Evolutionary conservation across 306 rosid species (phyloP), one percentile per base, ranked within the genome.

Genomic region (Benincasa hispida): DNA sequence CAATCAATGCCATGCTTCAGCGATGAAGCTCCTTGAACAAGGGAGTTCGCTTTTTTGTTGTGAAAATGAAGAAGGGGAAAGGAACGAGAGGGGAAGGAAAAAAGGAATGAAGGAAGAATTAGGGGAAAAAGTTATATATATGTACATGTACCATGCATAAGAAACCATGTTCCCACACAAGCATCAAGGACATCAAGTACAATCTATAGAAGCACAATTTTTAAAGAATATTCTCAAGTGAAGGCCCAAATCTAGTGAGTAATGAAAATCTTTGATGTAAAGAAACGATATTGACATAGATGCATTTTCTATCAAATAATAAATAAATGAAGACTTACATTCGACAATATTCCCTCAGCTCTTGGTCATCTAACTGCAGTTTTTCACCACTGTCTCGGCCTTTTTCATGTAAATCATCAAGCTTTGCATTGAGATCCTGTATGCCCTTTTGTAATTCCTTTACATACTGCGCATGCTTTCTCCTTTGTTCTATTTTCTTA

Each of bases 341-440:
- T 82, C 89, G 88, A 84, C 87, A 95, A 88, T 95, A 95, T 87
- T 89, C 89, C 72, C 86, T 89, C 78, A 95, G 86, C 79, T 82
- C 91, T 72, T 73, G 54, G 65, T 89, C 92, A 68, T 90, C 91
- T 66, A 92, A 86, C 82, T 89, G 62, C 24, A 95, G 86, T 77
- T 90, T 82, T 48, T 83, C 87, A 69, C 94, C 89, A 77, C 83
- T 81, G 77, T 83, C 91, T 66, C 79, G 85, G 25, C 92, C 81
- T 82, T 87, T 90, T 82, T 86, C 91, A 60, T 88, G 93, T 60
- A 95, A 76, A 10, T 86, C 96, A n/a, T 45, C 82, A 84, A 90
- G 76, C 82, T 90, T 83, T 25, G 87, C 91, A 18, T 85, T 79
- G 80, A 95, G 84, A 82, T 95, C 98, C 81, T 63, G 78, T 78